A percentile compares a stretch with the other conserved stretches of the same genome.
phyloP scores from a whole-genome alignment of 352 stramenopile species.

The Phytopythium vexans region DNA sequence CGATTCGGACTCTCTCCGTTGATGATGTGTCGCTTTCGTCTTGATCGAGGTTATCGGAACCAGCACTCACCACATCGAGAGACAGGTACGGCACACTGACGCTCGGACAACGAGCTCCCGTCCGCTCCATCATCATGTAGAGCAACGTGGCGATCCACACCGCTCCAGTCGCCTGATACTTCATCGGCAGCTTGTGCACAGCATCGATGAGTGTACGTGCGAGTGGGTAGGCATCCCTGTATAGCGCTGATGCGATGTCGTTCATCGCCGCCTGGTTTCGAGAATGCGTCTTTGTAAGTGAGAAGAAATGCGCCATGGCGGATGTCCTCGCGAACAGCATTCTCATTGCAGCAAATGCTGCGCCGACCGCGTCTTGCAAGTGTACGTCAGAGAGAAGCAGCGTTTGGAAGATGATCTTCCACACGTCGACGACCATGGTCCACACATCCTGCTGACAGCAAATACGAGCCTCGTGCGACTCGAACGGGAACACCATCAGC shows the following conservation, averaged over 20 bases:
- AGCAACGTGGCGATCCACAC: slow-evolving; percentile 74
- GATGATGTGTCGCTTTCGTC: slow-evolving; percentile 48
- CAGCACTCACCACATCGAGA: slow-evolving; percentile 42
- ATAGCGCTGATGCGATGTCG: slow-evolving; percentile 57
- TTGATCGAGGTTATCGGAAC: slow-evolving; percentile 16
- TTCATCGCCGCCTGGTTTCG: slow-evolving; percentile 49
- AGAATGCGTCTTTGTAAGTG: slow-evolving; percentile 3
- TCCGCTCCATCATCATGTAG: slow-evolving; percentile 83
- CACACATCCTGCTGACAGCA: slow-evolving; percentile 80
- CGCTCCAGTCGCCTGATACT: slow-evolving; percentile 56
- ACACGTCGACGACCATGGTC: slow-evolving; percentile 72
- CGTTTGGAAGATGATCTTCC: slow-evolving; percentile 79
- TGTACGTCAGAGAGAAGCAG: slow-evolving; percentile 18
- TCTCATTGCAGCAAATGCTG: slow-evolving; percentile 55
- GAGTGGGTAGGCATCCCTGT: slow-evolving; percentile 63
- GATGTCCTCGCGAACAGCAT: slow-evolving; percentile 55
- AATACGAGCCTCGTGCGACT: slow-evolving; percentile 78
- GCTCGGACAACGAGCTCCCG: slow-evolving; percentile 53
- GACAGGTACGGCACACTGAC: slow-evolving; percentile 68
- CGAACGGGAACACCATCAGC: slow-evolving; percentile 72
- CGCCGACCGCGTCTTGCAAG: slow-evolving; percentile 13
- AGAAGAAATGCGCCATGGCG: slow-evolving; percentile 27
- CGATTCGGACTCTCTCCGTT: slow-evolving; percentile 51
- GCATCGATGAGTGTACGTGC: slow-evolving; percentile 39
- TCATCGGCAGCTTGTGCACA: slow-evolving; percentile 47